phyloP scores from a whole-genome alignment of 495 filamentous ascomycete genomes.

The Aspergillus saccharolyticus region DNA sequence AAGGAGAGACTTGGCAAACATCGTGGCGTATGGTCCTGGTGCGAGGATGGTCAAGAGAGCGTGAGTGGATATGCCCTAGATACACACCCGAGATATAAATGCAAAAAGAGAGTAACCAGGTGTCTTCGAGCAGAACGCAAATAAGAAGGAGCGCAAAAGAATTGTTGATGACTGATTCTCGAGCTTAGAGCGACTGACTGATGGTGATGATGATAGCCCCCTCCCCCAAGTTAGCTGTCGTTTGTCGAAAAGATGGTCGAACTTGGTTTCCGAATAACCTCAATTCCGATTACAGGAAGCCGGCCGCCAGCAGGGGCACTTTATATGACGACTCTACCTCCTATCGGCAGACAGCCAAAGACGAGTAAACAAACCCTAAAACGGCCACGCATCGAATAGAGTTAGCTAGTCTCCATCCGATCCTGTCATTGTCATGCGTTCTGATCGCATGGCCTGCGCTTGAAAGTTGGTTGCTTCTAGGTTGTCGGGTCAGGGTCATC shows the following conservation, averaged over 20 bases:
- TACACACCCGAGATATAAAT: background rate
- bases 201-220: background rate
- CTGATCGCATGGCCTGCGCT: background rate
- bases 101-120: no score
- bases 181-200: no score
- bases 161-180: background rate
- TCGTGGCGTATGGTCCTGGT: conserved; percentile 23
- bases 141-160: no score
- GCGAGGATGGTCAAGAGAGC: no score
- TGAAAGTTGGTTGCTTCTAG: background rate
- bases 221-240: background rate
- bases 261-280: background rate
- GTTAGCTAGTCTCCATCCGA: background rate
- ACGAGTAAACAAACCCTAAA: background rate
- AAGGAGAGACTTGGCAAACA: conserved; percentile 21
- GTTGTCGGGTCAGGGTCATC: background rate
- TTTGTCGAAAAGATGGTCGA: background rate
- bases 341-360: background rate
- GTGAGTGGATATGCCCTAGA: background rate
- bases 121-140: no score
- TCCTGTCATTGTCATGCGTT: background rate
- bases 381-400: background rate
- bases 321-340: background rate
- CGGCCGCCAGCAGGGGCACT: background rate
- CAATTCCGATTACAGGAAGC: background rate